Percentiles rank a stretch among this genome's conserved stretches.
Evolutionary conservation across 2,329 filamentous ascomycete species (phyloP).

Genomic region (Exophiala calicioides): DNA sequence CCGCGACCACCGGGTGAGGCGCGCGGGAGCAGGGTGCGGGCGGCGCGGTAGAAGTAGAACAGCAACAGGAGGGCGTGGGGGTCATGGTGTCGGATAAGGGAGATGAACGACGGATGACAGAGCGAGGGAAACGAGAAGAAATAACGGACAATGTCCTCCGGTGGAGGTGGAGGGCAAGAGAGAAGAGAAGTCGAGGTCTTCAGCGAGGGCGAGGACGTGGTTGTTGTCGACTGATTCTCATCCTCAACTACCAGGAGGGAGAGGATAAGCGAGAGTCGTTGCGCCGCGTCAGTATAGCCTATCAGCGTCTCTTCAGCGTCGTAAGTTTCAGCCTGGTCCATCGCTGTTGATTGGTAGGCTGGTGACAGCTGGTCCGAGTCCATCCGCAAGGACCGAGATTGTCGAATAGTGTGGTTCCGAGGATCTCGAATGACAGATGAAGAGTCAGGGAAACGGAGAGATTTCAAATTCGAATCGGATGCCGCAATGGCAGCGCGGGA

Average conservation of each 20-base stretch:
- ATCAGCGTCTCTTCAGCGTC: neutral
- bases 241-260: too few relatives aligned
- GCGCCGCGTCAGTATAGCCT: neutral
- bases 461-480: too few relatives aligned
- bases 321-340: neutral
- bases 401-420: too few relatives aligned
- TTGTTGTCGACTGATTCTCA: neutral
- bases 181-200: too few relatives aligned
- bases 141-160: neutral
- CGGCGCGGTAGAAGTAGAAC: conserved; percentile 3
- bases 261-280: neutral
- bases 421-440: too few relatives aligned
- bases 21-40: conserved; percentile 3
- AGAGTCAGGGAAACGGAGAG: neutral
- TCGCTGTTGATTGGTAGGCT: neutral
- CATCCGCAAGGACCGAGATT: too few relatives aligned
- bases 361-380: too few relatives aligned
- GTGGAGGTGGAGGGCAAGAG: too few relatives aligned
- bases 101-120: neutral
- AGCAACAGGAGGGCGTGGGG: conserved; percentile 1
- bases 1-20: too few relatives aligned
- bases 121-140: conserved; percentile 2
- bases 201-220: neutral
- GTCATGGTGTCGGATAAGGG: neutral
- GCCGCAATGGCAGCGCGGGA: too few relatives aligned